A percentile compares a stretch with the other conserved stretches of the same genome.
phyloP scores from a whole-genome alignment of 371 early-diverging fungal genomes.

The Rhizomucor pusillus region DNA sequence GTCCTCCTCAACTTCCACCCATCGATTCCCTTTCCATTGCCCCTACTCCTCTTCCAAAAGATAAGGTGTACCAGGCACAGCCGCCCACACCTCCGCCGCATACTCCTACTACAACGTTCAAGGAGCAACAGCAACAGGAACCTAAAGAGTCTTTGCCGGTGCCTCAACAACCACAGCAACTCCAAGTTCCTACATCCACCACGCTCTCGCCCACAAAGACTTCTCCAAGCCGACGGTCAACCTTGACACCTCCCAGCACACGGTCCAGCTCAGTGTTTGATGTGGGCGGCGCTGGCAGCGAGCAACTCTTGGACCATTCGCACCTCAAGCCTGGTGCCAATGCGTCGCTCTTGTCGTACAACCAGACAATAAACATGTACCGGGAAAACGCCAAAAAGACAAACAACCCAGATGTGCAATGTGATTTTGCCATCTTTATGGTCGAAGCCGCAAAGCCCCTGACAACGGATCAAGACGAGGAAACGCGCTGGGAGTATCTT shows the following conservation, averaged over 20 bases:
- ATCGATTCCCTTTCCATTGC: background rate
- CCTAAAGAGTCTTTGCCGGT: no score
- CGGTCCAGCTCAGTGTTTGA: conserved; percentile 15
- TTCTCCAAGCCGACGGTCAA: background rate
- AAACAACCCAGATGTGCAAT: conserved; percentile 74
- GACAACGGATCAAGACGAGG: conserved; percentile 32
- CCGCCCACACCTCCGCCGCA: background rate
- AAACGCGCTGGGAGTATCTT: conserved; percentile 55
- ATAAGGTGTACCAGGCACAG: background rate
- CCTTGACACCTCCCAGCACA: conserved; percentile 28
- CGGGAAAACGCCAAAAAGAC: conserved; percentile 80
- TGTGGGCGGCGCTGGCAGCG: conserved; percentile 7
- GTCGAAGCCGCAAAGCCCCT: conserved; percentile 64
- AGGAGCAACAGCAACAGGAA: background rate
- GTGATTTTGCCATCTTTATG: conserved; percentile 79
- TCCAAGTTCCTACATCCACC: background rate
- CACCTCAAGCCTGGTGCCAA: conserved; percentile 65
- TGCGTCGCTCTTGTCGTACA: conserved; percentile 63
- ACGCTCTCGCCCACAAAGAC: background rate
- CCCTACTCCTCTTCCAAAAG: background rate
- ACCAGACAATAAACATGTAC: conserved; percentile 74
- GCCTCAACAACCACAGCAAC: background rate
- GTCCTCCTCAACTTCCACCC: background rate
- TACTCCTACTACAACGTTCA: background rate
- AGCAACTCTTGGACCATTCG: conserved; percentile 58